Evolutionary conservation across 768 basidiomycete species (phyloP).

Genomic region (Boletus rufocinnamomeus): DNA sequence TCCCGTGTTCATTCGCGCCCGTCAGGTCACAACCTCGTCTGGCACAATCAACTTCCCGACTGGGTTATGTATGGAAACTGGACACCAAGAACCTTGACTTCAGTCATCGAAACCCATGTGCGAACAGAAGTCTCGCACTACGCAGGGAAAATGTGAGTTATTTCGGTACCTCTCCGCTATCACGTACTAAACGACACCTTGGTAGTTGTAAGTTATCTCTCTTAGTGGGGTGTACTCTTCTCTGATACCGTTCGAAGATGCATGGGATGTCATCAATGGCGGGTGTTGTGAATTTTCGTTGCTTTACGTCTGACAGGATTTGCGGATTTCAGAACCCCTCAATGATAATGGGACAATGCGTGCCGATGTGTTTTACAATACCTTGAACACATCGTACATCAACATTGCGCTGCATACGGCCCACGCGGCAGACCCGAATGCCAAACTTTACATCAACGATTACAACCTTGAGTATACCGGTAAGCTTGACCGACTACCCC

Average conservation of each 20-base stretch:
- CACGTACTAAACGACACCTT: not conserved
- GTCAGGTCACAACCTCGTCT: slow-evolving; percentile 25
- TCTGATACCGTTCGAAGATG: slow-evolving; percentile 12
- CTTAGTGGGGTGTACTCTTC: not conserved
- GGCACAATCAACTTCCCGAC: slow-evolving; percentile 18
- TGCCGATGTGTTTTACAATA: slow-evolving; percentile 52
- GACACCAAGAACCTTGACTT: slow-evolving; percentile 15
- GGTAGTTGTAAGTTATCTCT: slow-evolving; percentile 15
- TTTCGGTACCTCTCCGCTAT: not conserved
- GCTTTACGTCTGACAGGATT: not conserved
- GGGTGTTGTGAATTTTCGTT: not conserved
- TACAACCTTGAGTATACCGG: slow-evolving; percentile 29
- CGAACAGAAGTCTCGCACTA: slow-evolving; percentile 20
- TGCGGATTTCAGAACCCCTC: slow-evolving; percentile 20
- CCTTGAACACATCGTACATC: slow-evolving; percentile 51
- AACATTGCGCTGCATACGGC: slow-evolving; percentile 46
- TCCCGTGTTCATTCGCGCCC: not conserved
- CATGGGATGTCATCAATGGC: slow-evolving; percentile 28
- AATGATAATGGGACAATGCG: slow-evolving; percentile 63
- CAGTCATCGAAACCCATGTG: slow-evolving; percentile 21
- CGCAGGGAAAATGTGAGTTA: slow-evolving; percentile 15
- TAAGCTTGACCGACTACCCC: slow-evolving; percentile 15
- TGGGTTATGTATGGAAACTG: slow-evolving; percentile 21
- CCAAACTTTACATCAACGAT: slow-evolving; percentile 38
- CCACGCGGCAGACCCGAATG: slow-evolving; percentile 31